These are phyloP conservation scores for Schizosaccharomyces osmophilus DNA, from an alignment of 805 yeast species.

Conservation along the genomic window DNA sequence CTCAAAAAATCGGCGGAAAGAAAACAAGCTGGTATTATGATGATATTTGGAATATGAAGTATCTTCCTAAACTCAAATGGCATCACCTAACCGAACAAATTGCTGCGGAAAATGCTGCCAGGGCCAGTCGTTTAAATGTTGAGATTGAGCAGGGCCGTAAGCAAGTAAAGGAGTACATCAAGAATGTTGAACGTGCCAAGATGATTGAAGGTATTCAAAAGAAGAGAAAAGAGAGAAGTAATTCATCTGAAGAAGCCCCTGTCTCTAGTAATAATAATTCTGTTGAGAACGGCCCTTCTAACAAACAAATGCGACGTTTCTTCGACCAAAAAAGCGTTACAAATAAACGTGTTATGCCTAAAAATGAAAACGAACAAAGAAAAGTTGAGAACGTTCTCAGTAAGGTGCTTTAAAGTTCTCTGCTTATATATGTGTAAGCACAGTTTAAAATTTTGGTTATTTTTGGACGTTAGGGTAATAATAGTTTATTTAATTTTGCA, in stretches of 20 bases:
- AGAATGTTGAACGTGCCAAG: conserved; percentile 67
- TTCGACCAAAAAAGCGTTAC: conserved; percentile 51
- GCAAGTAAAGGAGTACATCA: conserved; percentile 59
- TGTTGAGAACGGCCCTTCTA: conserved; percentile 7
- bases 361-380: conserved; percentile 3
- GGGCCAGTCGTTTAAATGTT: conserved; percentile 67
- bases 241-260: conserved; percentile 10
- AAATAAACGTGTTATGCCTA: conserved; percentile 5
- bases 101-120: conserved; percentile 65
- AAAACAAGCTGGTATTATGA: conserved; percentile 80
- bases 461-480: neutral
- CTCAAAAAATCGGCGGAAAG: conserved; percentile 65
- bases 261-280: neutral
- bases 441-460: too few species aligned
- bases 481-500: neutral
- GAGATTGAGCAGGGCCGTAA: conserved; percentile 77
- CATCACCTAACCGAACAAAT: conserved; percentile 78
- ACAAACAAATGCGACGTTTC: conserved; percentile 24
- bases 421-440: neutral
- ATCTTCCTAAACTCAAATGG: conserved; percentile 86
- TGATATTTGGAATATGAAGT: conserved; percentile 76
- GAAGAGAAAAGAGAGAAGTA: conserved; percentile 19
- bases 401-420: conserved; percentile 7
- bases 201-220: conserved; percentile 44
- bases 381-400: conserved; percentile 10